Conservation (phyloP, 345 rosid genomes). For the Pelargonium nanum region DNA sequence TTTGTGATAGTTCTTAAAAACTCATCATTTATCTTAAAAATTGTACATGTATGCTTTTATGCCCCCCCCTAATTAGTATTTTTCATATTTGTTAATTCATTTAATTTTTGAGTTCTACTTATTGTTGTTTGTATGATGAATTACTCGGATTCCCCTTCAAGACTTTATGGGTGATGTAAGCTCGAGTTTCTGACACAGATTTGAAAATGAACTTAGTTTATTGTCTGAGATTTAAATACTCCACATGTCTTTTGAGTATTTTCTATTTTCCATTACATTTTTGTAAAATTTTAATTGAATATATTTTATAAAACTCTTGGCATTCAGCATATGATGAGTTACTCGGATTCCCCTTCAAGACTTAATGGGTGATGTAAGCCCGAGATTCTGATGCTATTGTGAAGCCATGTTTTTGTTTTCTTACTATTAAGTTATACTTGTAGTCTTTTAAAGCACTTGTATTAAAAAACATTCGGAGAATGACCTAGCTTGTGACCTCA, state of each 20-base stretch:
- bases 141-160: slow-evolving; percentile 38
- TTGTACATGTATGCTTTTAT: too few species aligned
- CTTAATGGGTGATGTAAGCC: slow-evolving; percentile 47
- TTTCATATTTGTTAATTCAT: too few species aligned
- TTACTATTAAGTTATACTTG: background rate
- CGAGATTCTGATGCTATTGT: slow-evolving; percentile 51
- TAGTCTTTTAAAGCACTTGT: too few species aligned
- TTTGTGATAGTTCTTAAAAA: too few species aligned
- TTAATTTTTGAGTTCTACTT: too few species aligned
- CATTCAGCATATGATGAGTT: slow-evolving; percentile 30
- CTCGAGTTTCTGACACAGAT: slow-evolving; percentile 27
- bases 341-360: slow-evolving; percentile 58
- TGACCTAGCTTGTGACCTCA: background rate
- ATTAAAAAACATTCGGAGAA: too few species aligned
- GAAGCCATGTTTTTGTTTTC: background rate
- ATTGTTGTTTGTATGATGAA: slow-evolving; percentile 16
- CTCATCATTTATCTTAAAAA: too few species aligned
- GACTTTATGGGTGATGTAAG: slow-evolving; percentile 24
- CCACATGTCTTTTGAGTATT: background rate
- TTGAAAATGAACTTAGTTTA: background rate
- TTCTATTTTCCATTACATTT: background rate
- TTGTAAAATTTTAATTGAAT: background rate
- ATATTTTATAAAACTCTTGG: background rate
- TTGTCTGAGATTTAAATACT: background rate
- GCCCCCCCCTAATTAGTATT: too few species aligned